Base-by-base conservation (phyloP, 192 early-diverging fungal genomes). In the Helicostylum pulchrum region DNA sequence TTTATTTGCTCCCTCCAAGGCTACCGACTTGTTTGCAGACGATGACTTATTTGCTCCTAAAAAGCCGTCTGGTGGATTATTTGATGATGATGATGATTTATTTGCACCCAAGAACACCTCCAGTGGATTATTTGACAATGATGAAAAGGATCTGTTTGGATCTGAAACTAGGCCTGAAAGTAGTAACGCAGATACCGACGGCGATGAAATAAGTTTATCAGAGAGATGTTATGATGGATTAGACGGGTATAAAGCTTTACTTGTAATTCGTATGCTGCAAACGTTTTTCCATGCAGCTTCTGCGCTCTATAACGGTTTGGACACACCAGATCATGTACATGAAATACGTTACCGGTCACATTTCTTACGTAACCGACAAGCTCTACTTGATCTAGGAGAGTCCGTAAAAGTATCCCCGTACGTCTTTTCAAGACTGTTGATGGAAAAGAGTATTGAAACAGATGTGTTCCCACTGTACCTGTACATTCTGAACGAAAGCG, bases 191-290 rank as follows among this genome's bases (percentile, higher is more conserved):
- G 34, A 57, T 21, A 10, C 10, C 6, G 21, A 8, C 2, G 42
- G 26, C 8, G 57, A 59, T 26, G 57, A 59, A 23, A 59, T 20
- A 2, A 31, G 42, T 8, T 23, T n/a, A 30, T 19, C 53, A 15
- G 48, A 54, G 21, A 46, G 9, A 14, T 15, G 20, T 15, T 11
- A 55, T 34, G 59, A 63, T 31, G 61, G 51, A 8, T 42, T 70
- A 26, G 39, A 50, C 42, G 53, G 77, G 10, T 89, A 86, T 70
- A 86, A 89, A 62, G 80, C 80, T 70, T 71, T 80, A n/a, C 56
- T 90, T 53, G 78, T 77, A 2, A 85, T 85, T 62, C 73, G 83
- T 19, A 74, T 88, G 58, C 61, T 88, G 30, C 85, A 90, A 61
- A 70, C 59, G 1, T 42, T 70, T 7, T 70, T 70, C 15, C 68